Percentiles rank a stretch among this genome's conserved stretches.
Conservation (phyloP, 1,284 basidiomycete species). For the Tilletiopsis washingtonensis region DNA sequence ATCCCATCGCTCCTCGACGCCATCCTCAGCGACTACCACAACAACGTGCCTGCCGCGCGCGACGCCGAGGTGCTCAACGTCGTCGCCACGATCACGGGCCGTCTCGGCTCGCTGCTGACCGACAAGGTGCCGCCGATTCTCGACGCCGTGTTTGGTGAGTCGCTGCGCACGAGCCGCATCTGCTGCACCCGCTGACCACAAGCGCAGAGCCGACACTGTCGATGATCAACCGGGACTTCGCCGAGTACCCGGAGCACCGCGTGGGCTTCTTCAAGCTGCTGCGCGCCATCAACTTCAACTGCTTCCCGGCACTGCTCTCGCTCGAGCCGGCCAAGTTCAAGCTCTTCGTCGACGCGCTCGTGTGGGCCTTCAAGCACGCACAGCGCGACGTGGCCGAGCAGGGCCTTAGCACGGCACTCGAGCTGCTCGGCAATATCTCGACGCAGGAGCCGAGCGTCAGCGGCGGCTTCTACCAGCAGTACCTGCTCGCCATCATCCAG, state of each 20-base stretch:
- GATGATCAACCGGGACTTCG: conserved; percentile 99
- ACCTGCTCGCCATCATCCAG: conserved; percentile 87
- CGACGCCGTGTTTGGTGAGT: conserved; percentile 95
- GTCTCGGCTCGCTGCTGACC: conserved; percentile 55
- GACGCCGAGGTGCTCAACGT: conserved; percentile 97
- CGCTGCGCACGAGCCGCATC: too few species aligned
- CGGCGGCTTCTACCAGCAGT: conserved; percentile 80
- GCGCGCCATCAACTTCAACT: conserved; percentile 83
- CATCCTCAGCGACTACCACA: conserved; percentile 90
- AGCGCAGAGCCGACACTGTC: conserved; percentile 85
- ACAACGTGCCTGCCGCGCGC: conserved; percentile 84
- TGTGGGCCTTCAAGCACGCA: conserved; percentile 99
- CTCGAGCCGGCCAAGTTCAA: conserved; percentile 91
- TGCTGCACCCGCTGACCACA: too few species aligned
- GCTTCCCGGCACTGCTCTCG: conserved; percentile 89
- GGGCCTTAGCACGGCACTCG: conserved; percentile 71
- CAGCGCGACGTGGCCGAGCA: conserved; percentile 98
- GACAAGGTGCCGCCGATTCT: conserved; percentile 93
- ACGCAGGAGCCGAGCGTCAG: conserved; percentile 67
- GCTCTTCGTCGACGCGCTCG: conserved; percentile 93
- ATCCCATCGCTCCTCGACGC: conserved; percentile 95
- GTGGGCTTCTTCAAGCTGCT: conserved; percentile 95
- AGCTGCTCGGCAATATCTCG: conserved; percentile 93
- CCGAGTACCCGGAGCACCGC: conserved; percentile 96
- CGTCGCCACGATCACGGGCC: conserved; percentile 84